Conservation (phyloP, 768 basidiomycete species). For the Trametes elegans region DNA sequence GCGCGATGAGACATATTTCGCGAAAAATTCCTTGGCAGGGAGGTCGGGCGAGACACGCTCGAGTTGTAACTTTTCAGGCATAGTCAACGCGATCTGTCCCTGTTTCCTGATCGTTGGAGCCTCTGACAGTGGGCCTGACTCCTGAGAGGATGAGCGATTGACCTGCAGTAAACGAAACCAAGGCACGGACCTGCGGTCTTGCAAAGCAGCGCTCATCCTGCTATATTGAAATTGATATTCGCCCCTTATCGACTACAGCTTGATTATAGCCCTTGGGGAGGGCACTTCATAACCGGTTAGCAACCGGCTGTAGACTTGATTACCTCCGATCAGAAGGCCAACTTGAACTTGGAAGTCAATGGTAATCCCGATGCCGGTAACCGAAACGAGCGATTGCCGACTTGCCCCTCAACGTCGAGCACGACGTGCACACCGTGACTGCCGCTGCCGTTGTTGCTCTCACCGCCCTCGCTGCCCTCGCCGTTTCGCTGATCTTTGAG, state of each 20-base stretch:
- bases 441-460: not conserved
- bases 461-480: not conserved
- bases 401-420: constrained; percentile 7
- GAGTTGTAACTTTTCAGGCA: constrained; percentile 9
- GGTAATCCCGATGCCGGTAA: not conserved
- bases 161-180: too few species aligned
- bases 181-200: too few species aligned
- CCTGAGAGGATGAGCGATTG: too few species aligned
- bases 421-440: not conserved
- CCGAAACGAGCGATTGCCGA: not conserved
- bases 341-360: too few species aligned
- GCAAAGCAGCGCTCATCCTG: too few species aligned
- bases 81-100: not conserved
- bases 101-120: not conserved
- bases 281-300: too few species aligned
- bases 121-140: not conserved
- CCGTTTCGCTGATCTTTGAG: not conserved
- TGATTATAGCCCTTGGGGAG: too few species aligned
- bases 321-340: too few species aligned
- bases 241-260: too few species aligned
- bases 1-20: constrained; percentile 25
- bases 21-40: constrained; percentile 24
- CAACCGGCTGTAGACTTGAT: too few species aligned
- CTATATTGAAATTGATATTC: too few species aligned
- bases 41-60: constrained; percentile 16